Conservation (phyloP, 345 rosid species). For the Erodium maritimum region DNA sequence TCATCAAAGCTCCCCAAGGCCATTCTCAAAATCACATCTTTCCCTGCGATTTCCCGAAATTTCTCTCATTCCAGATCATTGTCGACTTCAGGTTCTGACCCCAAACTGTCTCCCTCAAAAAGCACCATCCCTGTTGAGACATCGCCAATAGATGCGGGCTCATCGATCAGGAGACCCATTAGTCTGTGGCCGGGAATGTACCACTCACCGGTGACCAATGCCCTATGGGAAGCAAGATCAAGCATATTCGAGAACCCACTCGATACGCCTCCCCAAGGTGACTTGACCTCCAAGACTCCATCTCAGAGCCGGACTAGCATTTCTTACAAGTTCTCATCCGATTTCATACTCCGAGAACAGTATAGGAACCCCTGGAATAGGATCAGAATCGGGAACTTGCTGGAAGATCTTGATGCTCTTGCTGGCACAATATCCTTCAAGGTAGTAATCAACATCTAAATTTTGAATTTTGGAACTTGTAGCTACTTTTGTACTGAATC, state of each 20-base stretch:
- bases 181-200: conserved; percentile 97
- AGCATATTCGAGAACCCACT: conserved; percentile 33
- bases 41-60: not conserved
- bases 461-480: too few species aligned
- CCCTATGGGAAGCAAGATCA: conserved; percentile 85
- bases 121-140: conserved; percentile 1
- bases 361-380: conserved; percentile 86
- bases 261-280: conserved; percentile 11
- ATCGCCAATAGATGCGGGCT: conserved; percentile 62
- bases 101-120: not conserved
- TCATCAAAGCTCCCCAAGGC: not conserved
- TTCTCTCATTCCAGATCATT: too few species aligned
- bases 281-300: conserved; percentile 39
- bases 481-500: too few species aligned
- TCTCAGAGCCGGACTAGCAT: conserved; percentile 63
- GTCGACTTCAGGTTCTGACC: too few species aligned
- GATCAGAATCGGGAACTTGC: conserved; percentile 66
- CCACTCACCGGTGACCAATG: conserved; percentile 85
- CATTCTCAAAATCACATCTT: not conserved
- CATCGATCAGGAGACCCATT: conserved; percentile 65
- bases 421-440: conserved; percentile 79
- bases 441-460: conserved; percentile 20
- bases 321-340: conserved; percentile 58
- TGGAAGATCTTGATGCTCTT: conserved; percentile 94
- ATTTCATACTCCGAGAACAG: conserved; percentile 64